Percentiles rank a stretch among this genome's conserved stretches.
Conservation (phyloP, 1,284 basidiomycete genomes). For the Rhodofomes roseus region DNA sequence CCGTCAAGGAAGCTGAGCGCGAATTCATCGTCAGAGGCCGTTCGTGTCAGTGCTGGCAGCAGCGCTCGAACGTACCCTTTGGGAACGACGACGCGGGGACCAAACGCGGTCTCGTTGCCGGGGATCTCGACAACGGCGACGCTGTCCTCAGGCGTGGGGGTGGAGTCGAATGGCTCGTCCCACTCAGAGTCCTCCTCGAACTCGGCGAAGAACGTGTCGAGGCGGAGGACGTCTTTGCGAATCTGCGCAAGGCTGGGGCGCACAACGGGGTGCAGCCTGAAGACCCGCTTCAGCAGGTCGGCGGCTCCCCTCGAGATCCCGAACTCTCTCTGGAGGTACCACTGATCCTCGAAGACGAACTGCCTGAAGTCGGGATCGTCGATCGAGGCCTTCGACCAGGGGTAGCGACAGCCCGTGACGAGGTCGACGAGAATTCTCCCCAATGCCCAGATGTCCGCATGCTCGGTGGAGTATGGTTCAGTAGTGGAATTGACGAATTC, state of each 20-base stretch:
- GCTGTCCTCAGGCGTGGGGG: no score
- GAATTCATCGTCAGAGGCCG: not conserved
- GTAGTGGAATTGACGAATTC: slow-evolving; percentile 24
- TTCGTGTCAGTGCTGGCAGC: not conserved
- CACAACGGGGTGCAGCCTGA: slow-evolving; percentile 47
- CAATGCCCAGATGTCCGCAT: slow-evolving; percentile 92
- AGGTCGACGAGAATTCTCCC: slow-evolving; percentile 56
- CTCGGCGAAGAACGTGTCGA: slow-evolving; percentile 77
- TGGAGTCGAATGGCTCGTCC: no score
- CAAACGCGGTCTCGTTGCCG: slow-evolving; percentile 43
- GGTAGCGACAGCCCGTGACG: slow-evolving; percentile 74
- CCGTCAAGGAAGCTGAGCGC: no score
- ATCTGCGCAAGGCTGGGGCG: slow-evolving; percentile 62
- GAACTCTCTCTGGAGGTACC: slow-evolving; percentile 66
- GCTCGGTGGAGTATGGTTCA: slow-evolving; percentile 59
- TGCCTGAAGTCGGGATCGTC: slow-evolving; percentile 69
- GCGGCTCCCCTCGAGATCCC: slow-evolving; percentile 67
- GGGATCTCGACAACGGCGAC: no score
- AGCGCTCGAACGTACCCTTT: not conserved
- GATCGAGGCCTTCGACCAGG: slow-evolving; percentile 77
- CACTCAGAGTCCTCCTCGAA: no score
- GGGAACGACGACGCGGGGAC: not conserved
- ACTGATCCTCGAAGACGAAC: slow-evolving; percentile 52
- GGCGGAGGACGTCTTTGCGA: slow-evolving; percentile 49
- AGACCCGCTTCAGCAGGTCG: slow-evolving; percentile 55